Conservation (phyloP, 495 filamentous ascomycete species). For the Entonaema liquescens region DNA sequence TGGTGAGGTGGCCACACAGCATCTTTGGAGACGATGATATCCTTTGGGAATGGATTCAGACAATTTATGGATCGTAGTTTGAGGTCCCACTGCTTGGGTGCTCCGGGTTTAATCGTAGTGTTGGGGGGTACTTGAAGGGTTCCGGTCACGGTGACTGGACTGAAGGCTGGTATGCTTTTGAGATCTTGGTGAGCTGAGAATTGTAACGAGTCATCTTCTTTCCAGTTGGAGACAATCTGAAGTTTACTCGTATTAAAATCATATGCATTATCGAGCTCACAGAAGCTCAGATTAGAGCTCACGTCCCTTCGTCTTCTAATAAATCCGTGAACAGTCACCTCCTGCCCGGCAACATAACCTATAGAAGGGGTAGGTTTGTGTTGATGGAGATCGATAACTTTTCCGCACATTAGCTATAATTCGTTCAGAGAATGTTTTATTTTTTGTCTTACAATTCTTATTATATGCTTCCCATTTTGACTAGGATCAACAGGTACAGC, state of each 20-base stretch:
- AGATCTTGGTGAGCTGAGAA: constrained; percentile 44
- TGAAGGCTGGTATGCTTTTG: constrained; percentile 47
- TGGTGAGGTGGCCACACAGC: constrained; percentile 75
- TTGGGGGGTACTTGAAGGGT: constrained; percentile 31
- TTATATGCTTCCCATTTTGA: neutral
- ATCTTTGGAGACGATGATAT: constrained; percentile 76
- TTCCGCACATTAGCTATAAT: constrained; percentile 6
- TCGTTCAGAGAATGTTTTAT: neutral
- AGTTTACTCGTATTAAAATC: constrained; percentile 16
- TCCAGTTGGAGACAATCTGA: constrained; percentile 50
- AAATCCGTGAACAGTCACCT: constrained; percentile 76
- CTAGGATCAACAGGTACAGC: neutral
- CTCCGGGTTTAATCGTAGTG: neutral
- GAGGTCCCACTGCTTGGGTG: constrained; percentile 27
- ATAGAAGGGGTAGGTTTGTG: constrained; percentile 46
- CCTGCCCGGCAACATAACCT: constrained; percentile 49
- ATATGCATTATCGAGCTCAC: constrained; percentile 58
- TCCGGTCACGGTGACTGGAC: constrained; percentile 52
- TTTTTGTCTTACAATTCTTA: constrained; percentile 16
- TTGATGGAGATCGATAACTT: constrained; percentile 61
- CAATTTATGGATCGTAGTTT: constrained; percentile 66
- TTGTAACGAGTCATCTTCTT: constrained; percentile 31
- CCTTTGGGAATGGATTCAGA: constrained; percentile 78
- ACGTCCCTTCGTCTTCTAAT: constrained; percentile 69
- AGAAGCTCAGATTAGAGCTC: constrained; percentile 73